A percentile compares a stretch with the other conserved stretches of the same genome.
phyloP scores from a whole-genome alignment of 2,329 filamentous ascomycete genomes.

The Ceratocystis colombiana region DNA sequence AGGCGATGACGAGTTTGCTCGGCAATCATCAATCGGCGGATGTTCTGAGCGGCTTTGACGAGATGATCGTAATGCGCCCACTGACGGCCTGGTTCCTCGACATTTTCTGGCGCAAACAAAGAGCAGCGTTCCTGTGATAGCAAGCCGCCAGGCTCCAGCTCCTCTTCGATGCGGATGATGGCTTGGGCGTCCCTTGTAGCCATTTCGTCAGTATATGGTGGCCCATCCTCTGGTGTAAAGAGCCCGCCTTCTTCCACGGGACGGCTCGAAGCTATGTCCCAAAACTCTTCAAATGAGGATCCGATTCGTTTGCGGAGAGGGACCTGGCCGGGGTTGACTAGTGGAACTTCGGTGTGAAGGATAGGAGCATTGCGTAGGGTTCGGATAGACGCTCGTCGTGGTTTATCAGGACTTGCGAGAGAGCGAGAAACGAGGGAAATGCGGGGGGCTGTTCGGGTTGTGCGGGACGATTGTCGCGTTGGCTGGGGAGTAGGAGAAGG shows the following conservation, averaged over 20 bases:
- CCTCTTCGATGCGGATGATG: conserved; percentile 61
- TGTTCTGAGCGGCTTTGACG: conserved; percentile 65
- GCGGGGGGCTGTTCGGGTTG: conserved; percentile 32
- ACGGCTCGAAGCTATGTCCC: conserved; percentile 41
- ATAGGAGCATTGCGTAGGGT: conserved; percentile 28
- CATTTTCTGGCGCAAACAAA: conserved; percentile 60
- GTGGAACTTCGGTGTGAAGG: conserved; percentile 36
- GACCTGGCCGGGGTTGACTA: conserved; percentile 51
- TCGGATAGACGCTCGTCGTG: conserved; percentile 30
- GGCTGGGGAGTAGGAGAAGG: conserved; percentile 29
- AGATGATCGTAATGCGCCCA: conserved; percentile 86
- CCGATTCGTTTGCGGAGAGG: conserved; percentile 45
- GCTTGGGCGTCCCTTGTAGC: conserved; percentile 57
- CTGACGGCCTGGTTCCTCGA: conserved; percentile 63
- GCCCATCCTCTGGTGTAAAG: conserved; percentile 46
- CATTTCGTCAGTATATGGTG: conserved; percentile 49
- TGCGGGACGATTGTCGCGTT: conserved; percentile 33
- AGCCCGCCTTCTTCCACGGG: conserved; percentile 51
- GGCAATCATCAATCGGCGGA: conserved; percentile 66
- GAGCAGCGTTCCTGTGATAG: conserved; percentile 62
- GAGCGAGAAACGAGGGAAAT: conserved; percentile 1
- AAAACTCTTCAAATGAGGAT: conserved; percentile 48
- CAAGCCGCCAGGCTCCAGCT: conserved; percentile 63
- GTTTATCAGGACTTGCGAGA: not conserved
- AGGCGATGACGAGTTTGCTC: conserved; percentile 70